Base-by-base conservation (phyloP, 345 rosid species). In the Atalantia buxifolia region DNA sequence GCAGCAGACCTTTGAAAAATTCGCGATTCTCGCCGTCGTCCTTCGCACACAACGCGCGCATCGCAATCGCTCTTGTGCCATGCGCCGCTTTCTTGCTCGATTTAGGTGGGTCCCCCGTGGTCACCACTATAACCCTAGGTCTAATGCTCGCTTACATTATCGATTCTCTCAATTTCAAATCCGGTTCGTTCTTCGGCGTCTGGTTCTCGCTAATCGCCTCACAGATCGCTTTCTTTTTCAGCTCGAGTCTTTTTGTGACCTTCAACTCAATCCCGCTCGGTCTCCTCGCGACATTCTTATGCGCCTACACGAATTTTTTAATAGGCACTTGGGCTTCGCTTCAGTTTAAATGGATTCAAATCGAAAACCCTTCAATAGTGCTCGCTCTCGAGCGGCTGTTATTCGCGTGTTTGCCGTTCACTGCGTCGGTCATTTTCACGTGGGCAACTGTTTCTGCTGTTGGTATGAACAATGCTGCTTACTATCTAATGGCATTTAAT, bases 281-380 rank as follows among this genome's bases (percentile, higher is more conserved):
- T 40, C 57, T 90, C 69, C 88, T 92, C 56, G 95, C 97, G 2
- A 85, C 91, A 6, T 86, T 94, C 63, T 93, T 96, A 81, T 92
- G 98, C 82, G 88, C 94, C 2, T 81, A 88, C 77, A 88, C 95
- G 30, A 92, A 91, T 40, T 96, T 96, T 80, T 82, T 94, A 4
- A 85, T 96, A 62, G 99, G 99, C 2, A 90, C 83, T 3, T 96
- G 99, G 99, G 89, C 91, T 40, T 97, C 99, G 12, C 98, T 97
- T 27, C 99, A 94, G 87, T 94, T 97, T 90, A 93, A 93, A 83
- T 97, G 98, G 98, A 91, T 97, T 81, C 98, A 94, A 78, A 77
- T 97, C 5, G 98, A 94, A 79, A 90, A 93, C 80, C 99, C 98
- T 48, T 78, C 92, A 25, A 90, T 97, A 53, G 98, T 94, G 56